Conservation (phyloP, 2,329 filamentous ascomycete species). For the Colletotrichum limetticola region DNA sequence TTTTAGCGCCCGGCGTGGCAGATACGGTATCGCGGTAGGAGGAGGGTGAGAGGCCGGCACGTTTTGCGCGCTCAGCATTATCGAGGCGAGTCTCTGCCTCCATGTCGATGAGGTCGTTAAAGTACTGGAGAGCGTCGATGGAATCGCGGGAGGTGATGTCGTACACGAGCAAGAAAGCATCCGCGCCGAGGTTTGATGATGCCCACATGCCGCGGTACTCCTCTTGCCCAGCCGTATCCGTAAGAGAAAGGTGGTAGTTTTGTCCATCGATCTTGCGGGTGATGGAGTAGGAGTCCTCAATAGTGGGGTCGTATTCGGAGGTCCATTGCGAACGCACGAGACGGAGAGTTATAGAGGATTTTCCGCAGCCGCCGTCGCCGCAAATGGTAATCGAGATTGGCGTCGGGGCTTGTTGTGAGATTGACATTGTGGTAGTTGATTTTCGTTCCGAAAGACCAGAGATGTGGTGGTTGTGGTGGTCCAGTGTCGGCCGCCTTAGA, state of each 20-base stretch:
- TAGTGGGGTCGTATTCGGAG: slow-evolving; percentile 83
- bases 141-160: slow-evolving; percentile 80
- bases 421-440: slow-evolving; percentile 10
- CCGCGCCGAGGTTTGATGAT: slow-evolving; percentile 78
- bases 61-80: slow-evolving; percentile 64
- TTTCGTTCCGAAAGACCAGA: background rate
- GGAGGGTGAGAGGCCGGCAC: slow-evolving; percentile 50
- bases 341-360: slow-evolving; percentile 86
- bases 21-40: slow-evolving; percentile 42
- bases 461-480: background rate
- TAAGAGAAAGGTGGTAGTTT: slow-evolving; percentile 81
- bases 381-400: slow-evolving; percentile 84
- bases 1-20: slow-evolving; percentile 54
- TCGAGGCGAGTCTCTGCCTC: slow-evolving; percentile 77
- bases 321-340: slow-evolving; percentile 87
- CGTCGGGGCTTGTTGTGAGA: slow-evolving; percentile 53
- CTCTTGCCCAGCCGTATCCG: slow-evolving; percentile 89
- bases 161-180: slow-evolving; percentile 88
- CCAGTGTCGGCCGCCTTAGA: background rate
- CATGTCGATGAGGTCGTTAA: slow-evolving; percentile 86
- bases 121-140: slow-evolving; percentile 79
- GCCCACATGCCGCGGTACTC: slow-evolving; percentile 92
- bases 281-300: slow-evolving; percentile 87
- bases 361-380: slow-evolving; percentile 86
- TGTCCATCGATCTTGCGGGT: slow-evolving; percentile 84